Evolutionary conservation across 768 basidiomycete genomes (phyloP), one percentile per base, ranked within the genome.

Genomic region (Boletus pseudo-olivaceus): DNA sequence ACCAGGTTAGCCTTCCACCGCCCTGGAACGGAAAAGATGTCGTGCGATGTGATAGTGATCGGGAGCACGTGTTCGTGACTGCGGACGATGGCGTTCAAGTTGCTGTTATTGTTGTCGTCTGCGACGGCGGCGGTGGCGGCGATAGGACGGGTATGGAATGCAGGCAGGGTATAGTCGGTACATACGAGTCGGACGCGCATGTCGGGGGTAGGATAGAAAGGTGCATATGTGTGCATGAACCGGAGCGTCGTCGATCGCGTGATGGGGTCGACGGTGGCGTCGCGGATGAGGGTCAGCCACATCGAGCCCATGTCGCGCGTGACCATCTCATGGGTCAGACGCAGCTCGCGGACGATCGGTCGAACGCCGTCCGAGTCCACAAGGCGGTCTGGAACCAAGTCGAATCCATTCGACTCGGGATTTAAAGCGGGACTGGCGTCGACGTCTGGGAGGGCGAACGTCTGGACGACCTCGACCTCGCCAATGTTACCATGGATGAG

Each of bases 311-410:
- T 50, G 33, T 55, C 42, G 5, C 54, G 55, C n/a, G 53, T 47
- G 49, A 52, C 43, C 6, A 30, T 20, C 41, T 66, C 64, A 14
- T 66, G 63, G 7, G 53, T 66, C 20, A 63, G 55, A n/a, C 63
- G 61, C 41, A 64, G 61, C 29, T 63, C 58, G 34, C 5, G 7
- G 34, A 60, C 51, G 23, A 20, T 14, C 0, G 47, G 38, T 26
- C 2, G 29, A 4, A 26, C 2, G 7, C 6, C 23, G 27, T 30
- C 23, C 17, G 19, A 35, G 42, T 10, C 27, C 12, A 3, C 44
- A 15, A 17, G 33, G 20, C 17, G 33, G 27, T 40, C 27, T 12
- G 29, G 4, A 40, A 12, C n/a, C 15, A 44, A 15, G 17, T 50
- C 39, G 26, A n/a, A n/a, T n/a, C 6, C 40, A 30, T 2, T 60